These are phyloP conservation scores for Nicotiana tomentosiformis DNA, from an alignment of 257 asterid genomes.

Conservation along the genomic window DNA sequence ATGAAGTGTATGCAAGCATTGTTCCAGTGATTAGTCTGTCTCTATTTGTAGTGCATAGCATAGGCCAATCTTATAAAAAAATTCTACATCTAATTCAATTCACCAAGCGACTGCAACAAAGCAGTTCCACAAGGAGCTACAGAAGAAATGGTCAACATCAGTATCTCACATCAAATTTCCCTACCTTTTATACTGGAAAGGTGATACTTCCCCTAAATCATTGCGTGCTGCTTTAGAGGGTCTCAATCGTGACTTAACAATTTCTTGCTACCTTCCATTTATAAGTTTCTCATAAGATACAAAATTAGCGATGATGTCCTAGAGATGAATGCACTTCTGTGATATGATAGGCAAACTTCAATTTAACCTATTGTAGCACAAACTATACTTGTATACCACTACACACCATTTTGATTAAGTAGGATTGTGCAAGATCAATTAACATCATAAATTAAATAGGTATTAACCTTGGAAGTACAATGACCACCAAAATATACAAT, in stretches of 20 bases:
- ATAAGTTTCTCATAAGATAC: background rate
- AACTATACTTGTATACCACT: background rate
- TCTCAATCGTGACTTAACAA: background rate
- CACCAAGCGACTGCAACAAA: background rate
- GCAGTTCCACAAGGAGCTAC: background rate
- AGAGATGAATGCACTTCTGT: background rate
- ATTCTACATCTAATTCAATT: background rate
- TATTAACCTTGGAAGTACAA: background rate
- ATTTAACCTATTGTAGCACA: background rate
- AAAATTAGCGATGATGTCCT: background rate
- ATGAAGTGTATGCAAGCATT: background rate
- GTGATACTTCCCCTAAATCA: background rate
- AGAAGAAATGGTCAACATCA: background rate
- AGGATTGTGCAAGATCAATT: background rate
- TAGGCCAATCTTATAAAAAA: background rate
- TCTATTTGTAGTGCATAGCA: background rate
- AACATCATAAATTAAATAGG: background rate
- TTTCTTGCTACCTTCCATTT: background rate
- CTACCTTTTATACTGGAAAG: background rate
- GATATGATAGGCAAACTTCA: background rate
- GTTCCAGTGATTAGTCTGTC: background rate
- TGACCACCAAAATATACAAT: background rate
- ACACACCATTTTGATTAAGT: background rate
- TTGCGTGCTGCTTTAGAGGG: background rate
- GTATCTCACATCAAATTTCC: background rate